These are phyloP conservation scores for Dionaea muscipula DNA, from an alignment of 179 eudicot species.

Conservation along the genomic window DNA sequence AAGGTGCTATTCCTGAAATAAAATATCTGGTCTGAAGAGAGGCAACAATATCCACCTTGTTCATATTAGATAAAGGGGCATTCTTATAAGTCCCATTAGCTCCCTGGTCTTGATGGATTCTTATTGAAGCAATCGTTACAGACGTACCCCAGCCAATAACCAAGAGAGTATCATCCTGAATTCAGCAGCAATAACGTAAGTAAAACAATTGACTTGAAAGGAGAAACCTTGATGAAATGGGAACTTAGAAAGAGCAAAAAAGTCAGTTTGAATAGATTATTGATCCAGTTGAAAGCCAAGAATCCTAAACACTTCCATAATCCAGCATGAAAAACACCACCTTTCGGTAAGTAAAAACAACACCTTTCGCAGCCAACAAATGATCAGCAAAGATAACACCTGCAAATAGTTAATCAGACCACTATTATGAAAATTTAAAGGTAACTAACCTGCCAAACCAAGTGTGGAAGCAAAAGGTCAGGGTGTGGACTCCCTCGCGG, in stretches of 20 bases:
- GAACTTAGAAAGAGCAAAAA: neutral
- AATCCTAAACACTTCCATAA: no score
- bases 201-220: conserved; percentile 15
- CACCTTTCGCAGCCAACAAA: no score
- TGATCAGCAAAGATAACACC: neutral
- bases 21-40: conserved; percentile 84
- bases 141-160: conserved; percentile 99
- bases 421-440: neutral
- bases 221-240: neutral
- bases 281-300: neutral
- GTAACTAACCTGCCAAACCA: conserved; percentile 87
- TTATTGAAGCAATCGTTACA: conserved; percentile 72
- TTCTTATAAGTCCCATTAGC: conserved; percentile 53
- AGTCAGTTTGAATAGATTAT: neutral
- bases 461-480: conserved; percentile 84
- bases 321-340: no score
- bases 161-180: conserved; percentile 77
- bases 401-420: neutral
- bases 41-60: conserved; percentile 86
- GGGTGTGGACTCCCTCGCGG: conserved; percentile 94
- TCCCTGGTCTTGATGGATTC: conserved; percentile 31
- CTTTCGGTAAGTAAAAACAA: no score
- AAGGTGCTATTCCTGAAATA: conserved; percentile 93
- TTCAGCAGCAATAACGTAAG: conserved; percentile 16
- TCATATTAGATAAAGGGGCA: conserved; percentile 37